Conservation (phyloP, 192 early-diverging fungal genomes). For the Obelidium mucronatum region DNA sequence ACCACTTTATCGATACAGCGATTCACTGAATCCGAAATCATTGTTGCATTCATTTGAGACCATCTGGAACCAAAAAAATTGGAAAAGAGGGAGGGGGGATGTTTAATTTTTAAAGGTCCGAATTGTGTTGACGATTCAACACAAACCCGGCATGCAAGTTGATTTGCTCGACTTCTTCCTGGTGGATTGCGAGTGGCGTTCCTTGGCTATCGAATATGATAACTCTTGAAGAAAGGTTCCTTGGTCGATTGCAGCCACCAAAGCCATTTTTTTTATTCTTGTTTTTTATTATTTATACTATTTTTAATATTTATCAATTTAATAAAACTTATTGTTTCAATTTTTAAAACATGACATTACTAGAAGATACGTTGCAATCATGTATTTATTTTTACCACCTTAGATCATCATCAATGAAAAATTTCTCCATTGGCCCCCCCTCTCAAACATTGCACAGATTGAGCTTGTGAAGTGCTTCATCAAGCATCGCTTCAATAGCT, state of each 20-base stretch:
- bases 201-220: slow-evolving; percentile 86
- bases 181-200: slow-evolving; percentile 73
- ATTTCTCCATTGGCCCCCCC: too few species aligned
- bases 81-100: slow-evolving; percentile 7
- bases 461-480: too few species aligned
- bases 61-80: slow-evolving; percentile 68
- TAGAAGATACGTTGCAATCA: too few species aligned
- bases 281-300: too few species aligned
- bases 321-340: too few species aligned
- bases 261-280: not conserved
- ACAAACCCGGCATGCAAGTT: slow-evolving; percentile 38
- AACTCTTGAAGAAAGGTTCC: slow-evolving; percentile 91
- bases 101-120: not conserved
- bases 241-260: slow-evolving; percentile 88
- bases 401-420: too few species aligned
- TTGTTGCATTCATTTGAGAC: slow-evolving; percentile 87
- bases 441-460: too few species aligned
- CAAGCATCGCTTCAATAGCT: too few species aligned
- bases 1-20: slow-evolving; percentile 73
- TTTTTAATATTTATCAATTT: too few species aligned
- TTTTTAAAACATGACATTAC: too few species aligned
- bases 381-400: too few species aligned
- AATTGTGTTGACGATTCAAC: not conserved
- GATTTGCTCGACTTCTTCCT: slow-evolving; percentile 80
- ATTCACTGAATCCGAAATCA: slow-evolving; percentile 74